Conservation (phyloP, 371 early-diverging fungal genomes). For the Sporodiniella umbellata region DNA sequence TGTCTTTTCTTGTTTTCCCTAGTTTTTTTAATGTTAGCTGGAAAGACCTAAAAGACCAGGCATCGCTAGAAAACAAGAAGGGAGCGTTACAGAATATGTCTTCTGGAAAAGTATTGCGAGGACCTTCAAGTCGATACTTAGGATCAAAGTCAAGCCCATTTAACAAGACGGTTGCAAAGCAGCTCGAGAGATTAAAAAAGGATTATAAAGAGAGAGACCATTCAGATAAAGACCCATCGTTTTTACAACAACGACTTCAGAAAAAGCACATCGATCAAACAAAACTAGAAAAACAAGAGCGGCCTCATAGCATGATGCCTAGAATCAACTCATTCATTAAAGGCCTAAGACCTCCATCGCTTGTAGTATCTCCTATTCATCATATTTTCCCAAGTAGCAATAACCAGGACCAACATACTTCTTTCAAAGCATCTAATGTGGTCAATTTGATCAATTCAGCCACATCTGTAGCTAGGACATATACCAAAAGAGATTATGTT, state of each 20-base stretch:
- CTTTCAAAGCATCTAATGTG: constrained; percentile 65
- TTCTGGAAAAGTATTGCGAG: constrained; percentile 17
- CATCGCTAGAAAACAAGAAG: constrained; percentile 35
- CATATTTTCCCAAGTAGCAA: constrained; percentile 8
- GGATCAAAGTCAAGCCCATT: constrained; percentile 36
- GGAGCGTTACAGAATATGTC: constrained; percentile 16
- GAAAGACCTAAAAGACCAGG: constrained; percentile 37
- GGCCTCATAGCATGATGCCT: constrained; percentile 27
- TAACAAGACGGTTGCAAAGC: constrained; percentile 55
- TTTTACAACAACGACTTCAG: constrained; percentile 63
- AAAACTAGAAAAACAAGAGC: constrained; percentile 58
- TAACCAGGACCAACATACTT: constrained; percentile 1
- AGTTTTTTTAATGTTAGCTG: constrained; percentile 19
- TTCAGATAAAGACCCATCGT: constrained; percentile 67
- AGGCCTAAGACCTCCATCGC: constrained; percentile 20
- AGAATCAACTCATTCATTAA: constrained; percentile 38
- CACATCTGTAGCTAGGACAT: constrained; percentile 66
- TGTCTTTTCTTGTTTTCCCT: constrained; percentile 27
- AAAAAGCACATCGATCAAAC: constrained; percentile 72
- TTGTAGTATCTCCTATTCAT: constrained; percentile 9
- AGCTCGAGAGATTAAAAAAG: constrained; percentile 65
- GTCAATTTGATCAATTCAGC: constrained; percentile 81
- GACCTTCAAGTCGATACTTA: constrained; percentile 15
- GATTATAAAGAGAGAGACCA: constrained; percentile 72
- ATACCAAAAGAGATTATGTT: constrained; percentile 72